Base-by-base conservation (phyloP, 2,329 filamentous ascomycete species). In the Mycocentrospora acerina region DNA sequence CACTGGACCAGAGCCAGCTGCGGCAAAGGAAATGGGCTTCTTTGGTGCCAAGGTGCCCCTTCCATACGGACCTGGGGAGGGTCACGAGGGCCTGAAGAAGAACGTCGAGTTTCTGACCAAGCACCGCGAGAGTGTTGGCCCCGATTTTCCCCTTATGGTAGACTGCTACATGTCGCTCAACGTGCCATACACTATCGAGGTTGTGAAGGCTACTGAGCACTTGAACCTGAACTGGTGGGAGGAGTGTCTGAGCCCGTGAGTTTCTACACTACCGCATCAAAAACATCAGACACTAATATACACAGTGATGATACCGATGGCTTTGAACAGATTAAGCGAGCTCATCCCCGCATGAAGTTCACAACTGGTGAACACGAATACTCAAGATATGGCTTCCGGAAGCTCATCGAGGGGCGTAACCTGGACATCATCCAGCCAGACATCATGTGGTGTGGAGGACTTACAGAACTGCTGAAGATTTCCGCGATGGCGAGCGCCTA, bases 141-240 rank as follows among this genome's bases (percentile, higher is more conserved):
- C 89, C 0, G 87, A 95, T 66, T 96, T 93, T 66, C 90, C 90
- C 30, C 78, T 96, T 52, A 90, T 94, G 76, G 90, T 96, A 4
- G 90, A 96, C 72, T 96, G 90, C 76, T 96, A 95, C 72, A 96
- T 96, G 90, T 90, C 86, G 53, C 75, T 96, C 60, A 95, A 90
- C 59, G 90, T 96, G 17, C 74, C 87, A 1, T 96, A 96, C 72
- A 95, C 88, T 4, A 95, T 96, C 54, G 86, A 95, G 69, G 77
- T 96, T 16, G 90, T 87, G 44, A 87, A 90, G 71, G 85, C 84
- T 35, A 89, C 85, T 63, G 80, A 88, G 55, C 83, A 90, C 53
- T 79, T 95, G 52, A 80, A 91, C 68, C 90, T 96, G 66, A 90
- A 95, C 74, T 96, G 90, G 90, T 95, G 89, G 89, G 90, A 96